phyloP scores from a whole-genome alignment of 164 flowering plant species.

The Saururus chinensis region DNA sequence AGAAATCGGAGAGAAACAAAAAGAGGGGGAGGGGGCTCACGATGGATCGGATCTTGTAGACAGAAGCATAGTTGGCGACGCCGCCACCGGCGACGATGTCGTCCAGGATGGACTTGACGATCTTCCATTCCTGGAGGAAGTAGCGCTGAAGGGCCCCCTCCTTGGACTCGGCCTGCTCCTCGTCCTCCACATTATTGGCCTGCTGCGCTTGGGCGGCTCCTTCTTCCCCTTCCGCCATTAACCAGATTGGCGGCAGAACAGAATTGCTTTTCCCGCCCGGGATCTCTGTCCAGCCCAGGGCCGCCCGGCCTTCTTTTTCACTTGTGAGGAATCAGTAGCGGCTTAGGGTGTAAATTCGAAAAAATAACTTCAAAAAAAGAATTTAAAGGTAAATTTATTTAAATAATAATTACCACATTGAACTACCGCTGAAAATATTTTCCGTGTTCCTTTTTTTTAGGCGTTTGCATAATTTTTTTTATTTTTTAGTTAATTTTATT shows the following conservation, averaged over 20 bases:
- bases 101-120: slow-evolving; percentile 69
- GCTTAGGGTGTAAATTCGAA: too few relatives aligned
- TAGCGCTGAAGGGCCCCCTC: slow-evolving; percentile 61
- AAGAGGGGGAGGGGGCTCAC: slow-evolving; percentile 19
- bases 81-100: slow-evolving; percentile 57
- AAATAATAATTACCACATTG: too few relatives aligned
- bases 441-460: too few relatives aligned
- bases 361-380: too few relatives aligned
- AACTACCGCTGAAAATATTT: too few relatives aligned
- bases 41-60: slow-evolving; percentile 74
- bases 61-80: slow-evolving; percentile 52
- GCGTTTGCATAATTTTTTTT: too few relatives aligned
- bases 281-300: background rate
- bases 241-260: background rate
- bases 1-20: too few relatives aligned
- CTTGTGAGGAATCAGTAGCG: too few relatives aligned
- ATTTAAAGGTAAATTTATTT: too few relatives aligned
- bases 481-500: too few relatives aligned
- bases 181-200: slow-evolving; percentile 21
- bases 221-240: slow-evolving; percentile 3
- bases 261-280: background rate
- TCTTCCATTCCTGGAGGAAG: slow-evolving; percentile 82
- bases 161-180: slow-evolving; percentile 70
- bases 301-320: too few relatives aligned
- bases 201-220: background rate